Base-by-base conservation (phyloP, 2,329 filamentous ascomycete genomes). In the Thelonectria discophora region DNA sequence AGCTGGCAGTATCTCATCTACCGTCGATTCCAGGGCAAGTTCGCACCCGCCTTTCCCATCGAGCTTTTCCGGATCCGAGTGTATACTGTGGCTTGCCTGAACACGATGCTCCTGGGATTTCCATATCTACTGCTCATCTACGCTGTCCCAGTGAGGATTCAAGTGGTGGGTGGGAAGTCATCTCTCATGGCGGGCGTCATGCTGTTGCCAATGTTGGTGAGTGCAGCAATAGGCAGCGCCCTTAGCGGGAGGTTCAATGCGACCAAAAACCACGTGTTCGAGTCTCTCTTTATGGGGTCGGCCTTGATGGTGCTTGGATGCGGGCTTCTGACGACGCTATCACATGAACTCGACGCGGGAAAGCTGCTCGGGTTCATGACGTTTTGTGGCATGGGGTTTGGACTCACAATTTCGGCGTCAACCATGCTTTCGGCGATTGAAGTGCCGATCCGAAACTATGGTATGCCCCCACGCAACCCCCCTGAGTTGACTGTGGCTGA, bases 371-470 rank as follows among this genome's bases (percentile, higher is more conserved):
- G 83, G 0, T 84, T 82, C 59, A 68, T 85, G 53, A 76, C 78
- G 0, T 81, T 86, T 55, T 74, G 83, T n/a, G 84, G 84, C 3
- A 69, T 86, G 30, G 84, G 84, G 0, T 84, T 84, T 62, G 84
- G 84, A 0, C 66, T 86, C 37, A 78, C 79, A 3, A 79, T 82
- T 2, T 74, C 82, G 1, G 77, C 78, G 2, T 76, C 81, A 3
- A 86, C 83, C 0, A 82, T 85, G 65, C 63, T 83, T 15, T 79
- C 79, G 1, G 66, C 69, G 2, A 64, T 77, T 2, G 80, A 83
- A 64, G 75, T 81, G 12, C 76, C 81, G 0, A 72, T 78, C 12
- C 69, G 72, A 30, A 80, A 86, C 30, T 80, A 82, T 62, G 82
- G 82, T 84, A 71, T 65, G 76, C 18, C 15, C 17, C 11, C 10